These are phyloP conservation scores for Begonia peltatifolia DNA, from an alignment of 306 rosid genomes.

Conservation along the genomic window DNA sequence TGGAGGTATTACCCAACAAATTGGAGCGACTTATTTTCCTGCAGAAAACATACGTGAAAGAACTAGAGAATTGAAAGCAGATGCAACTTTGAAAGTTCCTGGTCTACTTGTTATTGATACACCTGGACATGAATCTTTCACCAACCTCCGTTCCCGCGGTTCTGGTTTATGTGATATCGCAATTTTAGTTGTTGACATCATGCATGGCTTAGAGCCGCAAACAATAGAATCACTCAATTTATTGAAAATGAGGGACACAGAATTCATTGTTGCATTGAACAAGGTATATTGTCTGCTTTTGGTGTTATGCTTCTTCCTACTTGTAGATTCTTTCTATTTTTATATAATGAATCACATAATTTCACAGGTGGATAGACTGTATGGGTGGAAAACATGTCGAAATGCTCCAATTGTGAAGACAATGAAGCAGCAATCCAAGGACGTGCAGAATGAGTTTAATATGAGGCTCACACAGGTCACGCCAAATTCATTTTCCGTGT, in stretches of 20 bases:
- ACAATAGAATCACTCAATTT: constrained; percentile 88
- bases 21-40: constrained; percentile 95
- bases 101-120: constrained; percentile 92
- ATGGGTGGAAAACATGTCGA: constrained; percentile 71
- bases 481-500: constrained; percentile 1
- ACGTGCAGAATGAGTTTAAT: constrained; percentile 74
- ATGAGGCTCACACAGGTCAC: constrained; percentile 69
- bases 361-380: constrained; percentile 79
- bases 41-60: constrained; percentile 88
- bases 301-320: neutral
- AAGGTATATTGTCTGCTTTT: constrained; percentile 29
- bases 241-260: constrained; percentile 88
- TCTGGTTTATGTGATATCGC: constrained; percentile 95
- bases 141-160: constrained; percentile 85
- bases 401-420: constrained; percentile 74
- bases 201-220: constrained; percentile 96
- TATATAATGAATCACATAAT: constrained; percentile 1
- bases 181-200: constrained; percentile 89
- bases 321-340: constrained; percentile 4
- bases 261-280: constrained; percentile 83
- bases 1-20: constrained; percentile 96
- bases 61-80: constrained; percentile 88
- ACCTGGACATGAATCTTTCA: constrained; percentile 89
- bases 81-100: constrained; percentile 85
- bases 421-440: constrained; percentile 71